These are phyloP conservation scores for Termitomyces sp. DNA, from an alignment of 768 basidiomycete species.

Conservation along the genomic window DNA sequence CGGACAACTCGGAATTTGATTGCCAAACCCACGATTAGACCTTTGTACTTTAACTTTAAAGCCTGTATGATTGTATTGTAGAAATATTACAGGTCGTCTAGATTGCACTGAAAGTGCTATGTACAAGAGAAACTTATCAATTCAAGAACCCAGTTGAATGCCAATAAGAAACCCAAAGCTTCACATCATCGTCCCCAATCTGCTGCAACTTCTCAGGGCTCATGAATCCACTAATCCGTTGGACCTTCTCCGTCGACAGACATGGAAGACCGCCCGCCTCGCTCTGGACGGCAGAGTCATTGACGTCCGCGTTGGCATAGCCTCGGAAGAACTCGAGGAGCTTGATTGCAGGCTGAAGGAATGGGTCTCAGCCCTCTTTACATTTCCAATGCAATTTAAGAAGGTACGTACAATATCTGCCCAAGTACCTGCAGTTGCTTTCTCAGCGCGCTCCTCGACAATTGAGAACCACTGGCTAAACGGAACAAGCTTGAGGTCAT, in stretches of 20 bases:
- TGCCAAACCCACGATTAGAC: background rate
- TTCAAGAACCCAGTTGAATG: background rate
- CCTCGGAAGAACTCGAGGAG: conserved; percentile 31
- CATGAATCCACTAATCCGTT: background rate
- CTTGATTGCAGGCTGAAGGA: conserved; percentile 32
- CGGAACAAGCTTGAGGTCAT: conserved; percentile 3
- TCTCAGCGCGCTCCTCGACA: conserved; percentile 14
- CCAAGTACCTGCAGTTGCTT: background rate
- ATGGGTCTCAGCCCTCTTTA: background rate
- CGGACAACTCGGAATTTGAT: background rate
- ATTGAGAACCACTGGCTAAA: conserved; percentile 19
- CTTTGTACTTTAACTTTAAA: background rate
- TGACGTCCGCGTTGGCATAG: conserved; percentile 16
- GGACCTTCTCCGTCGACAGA: conserved; percentile 6
- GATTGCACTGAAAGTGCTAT: too few relatives aligned
- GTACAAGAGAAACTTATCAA: background rate
- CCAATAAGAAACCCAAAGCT: conserved; percentile 16
- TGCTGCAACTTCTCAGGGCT: background rate
- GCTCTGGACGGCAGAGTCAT: background rate
- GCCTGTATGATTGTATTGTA: background rate
- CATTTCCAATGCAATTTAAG: background rate
- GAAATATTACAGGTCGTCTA: background rate
- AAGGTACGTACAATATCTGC: conserved; percentile 7
- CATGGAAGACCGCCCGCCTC: conserved; percentile 10
- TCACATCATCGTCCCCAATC: conserved; percentile 5